Conservation (phyloP, 257 asterid species). For the Nicotiana knightiana region DNA sequence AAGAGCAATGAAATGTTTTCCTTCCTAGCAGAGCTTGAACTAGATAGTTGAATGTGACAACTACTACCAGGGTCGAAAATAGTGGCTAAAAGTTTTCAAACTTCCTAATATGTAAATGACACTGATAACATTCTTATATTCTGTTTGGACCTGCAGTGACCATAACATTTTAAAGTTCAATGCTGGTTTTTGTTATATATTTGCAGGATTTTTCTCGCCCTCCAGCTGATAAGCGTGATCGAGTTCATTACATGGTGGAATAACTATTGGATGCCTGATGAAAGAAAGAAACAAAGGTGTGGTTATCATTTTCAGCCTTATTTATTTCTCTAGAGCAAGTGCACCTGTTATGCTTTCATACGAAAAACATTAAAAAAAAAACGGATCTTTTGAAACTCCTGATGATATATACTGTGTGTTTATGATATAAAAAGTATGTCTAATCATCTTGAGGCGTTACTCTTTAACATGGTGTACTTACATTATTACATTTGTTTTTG, state of each 20-base stretch:
- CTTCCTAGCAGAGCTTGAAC: neutral
- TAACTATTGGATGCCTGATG: conserved; percentile 85
- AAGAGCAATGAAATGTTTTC: neutral
- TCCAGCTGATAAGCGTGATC: conserved; percentile 82
- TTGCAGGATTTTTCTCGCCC: conserved; percentile 68
- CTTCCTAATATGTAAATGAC: neutral
- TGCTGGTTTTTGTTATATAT: neutral
- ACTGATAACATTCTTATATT: neutral
- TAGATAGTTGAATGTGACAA: neutral
- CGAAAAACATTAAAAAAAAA: too few species aligned
- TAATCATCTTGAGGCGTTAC: too few species aligned
- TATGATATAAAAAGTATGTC: too few species aligned
- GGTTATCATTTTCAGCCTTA: neutral
- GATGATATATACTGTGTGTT: too few species aligned
- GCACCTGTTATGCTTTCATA: neutral
- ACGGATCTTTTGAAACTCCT: too few species aligned
- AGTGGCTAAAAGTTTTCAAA: neutral
- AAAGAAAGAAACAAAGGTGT: conserved; percentile 51
- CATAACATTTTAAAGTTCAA: neutral
- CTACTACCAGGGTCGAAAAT: neutral
- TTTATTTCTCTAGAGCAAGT: neutral
- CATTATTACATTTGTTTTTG: neutral
- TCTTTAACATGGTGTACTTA: neutral
- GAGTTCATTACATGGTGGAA: conserved; percentile 96
- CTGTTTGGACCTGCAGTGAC: neutral